Percentiles rank a stretch among this genome's conserved stretches.
Evolutionary conservation across 2,329 filamentous ascomycete species (phyloP).

Genomic region (Botrytis fabae): DNA sequence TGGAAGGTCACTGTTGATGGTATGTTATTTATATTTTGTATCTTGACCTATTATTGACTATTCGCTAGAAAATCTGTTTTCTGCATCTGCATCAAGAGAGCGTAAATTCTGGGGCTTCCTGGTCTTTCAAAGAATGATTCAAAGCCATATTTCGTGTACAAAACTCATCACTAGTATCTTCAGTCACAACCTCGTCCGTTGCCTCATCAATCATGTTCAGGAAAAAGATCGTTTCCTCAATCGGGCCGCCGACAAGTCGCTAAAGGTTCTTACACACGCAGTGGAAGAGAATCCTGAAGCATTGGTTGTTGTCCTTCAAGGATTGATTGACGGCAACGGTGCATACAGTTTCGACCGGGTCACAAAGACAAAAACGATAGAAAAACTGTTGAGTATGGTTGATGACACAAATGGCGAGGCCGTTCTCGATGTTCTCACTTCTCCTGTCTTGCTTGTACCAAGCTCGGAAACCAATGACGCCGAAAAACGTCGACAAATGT

Average conservation of each 20-base stretch:
- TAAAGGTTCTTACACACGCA: conserved; percentile 68
- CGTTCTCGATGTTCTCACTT: conserved; percentile 51
- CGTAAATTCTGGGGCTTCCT: conserved; percentile 92
- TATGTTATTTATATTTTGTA: conserved; percentile 47
- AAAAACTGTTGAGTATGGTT: conserved; percentile 49
- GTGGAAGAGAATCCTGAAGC: conserved; percentile 62
- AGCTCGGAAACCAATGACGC: conserved; percentile 35
- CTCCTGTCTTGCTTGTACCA: conserved; percentile 45
- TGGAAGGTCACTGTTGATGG: conserved; percentile 87
- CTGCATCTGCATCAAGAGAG: conserved; percentile 76
- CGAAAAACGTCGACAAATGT: conserved; percentile 38
- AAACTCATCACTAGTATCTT: conserved; percentile 64
- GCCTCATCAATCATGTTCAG: conserved; percentile 78
- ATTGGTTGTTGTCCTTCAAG: conserved; percentile 60
- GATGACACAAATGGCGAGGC: conserved; percentile 39
- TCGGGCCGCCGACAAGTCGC: conserved; percentile 71
- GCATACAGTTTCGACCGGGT: conserved; percentile 80
- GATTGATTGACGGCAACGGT: conserved; percentile 69
- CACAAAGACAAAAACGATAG: conserved; percentile 82
- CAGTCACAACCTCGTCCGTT: conserved; percentile 78
- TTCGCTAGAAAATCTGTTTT: conserved; percentile 73
- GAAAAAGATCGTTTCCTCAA: conserved; percentile 78
- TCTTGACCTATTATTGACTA: conserved; percentile 25
- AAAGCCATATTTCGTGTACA: conserved; percentile 50
- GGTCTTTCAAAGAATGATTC: conserved; percentile 75